Evolutionary conservation across 164 flowering plant genomes (phyloP).

Genomic region (Stephania japonica): DNA sequence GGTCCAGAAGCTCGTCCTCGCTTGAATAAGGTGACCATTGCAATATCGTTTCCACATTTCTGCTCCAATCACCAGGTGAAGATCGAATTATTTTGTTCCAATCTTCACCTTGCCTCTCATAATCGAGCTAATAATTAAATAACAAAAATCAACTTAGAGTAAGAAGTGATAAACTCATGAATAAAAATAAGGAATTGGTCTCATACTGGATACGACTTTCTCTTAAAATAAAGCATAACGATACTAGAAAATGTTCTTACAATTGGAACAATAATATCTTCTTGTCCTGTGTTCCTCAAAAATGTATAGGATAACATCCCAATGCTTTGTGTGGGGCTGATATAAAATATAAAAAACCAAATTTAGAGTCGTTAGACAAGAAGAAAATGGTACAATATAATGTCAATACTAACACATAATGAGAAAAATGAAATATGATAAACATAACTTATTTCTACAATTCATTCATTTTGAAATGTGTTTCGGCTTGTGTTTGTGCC

Average conservation of each 20-base stretch:
- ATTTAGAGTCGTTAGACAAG: background rate
- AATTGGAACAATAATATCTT: slow-evolving; percentile 92
- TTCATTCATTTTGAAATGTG: no score
- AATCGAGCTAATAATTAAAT: slow-evolving; percentile 51
- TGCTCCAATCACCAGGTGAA: slow-evolving; percentile 53
- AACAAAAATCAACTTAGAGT: background rate
- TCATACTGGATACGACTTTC: background rate
- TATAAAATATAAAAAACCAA: slow-evolving; percentile 7
- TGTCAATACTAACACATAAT: background rate
- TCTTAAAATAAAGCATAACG: background rate
- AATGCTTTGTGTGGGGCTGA: slow-evolving; percentile 69
- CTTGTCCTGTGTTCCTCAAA: slow-evolving; percentile 66
- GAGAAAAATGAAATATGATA: background rate
- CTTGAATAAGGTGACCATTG: slow-evolving; percentile 85
- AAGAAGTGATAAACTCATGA: background rate
- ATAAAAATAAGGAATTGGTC: background rate
- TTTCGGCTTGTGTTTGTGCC: no score
- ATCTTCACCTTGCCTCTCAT: slow-evolving; percentile 39
- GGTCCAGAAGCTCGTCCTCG: slow-evolving; percentile 68
- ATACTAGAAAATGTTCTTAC: slow-evolving; percentile 28
- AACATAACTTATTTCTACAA: background rate
- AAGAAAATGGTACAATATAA: no score
- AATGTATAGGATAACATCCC: slow-evolving; percentile 82
- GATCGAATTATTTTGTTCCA: slow-evolving; percentile 53
- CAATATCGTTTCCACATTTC: slow-evolving; percentile 60